Percentiles rank a stretch among this genome's conserved stretches.
phyloP scores from a whole-genome alignment of 2,329 filamentous ascomycete species.

The Pseudogymnoascus sp. region DNA sequence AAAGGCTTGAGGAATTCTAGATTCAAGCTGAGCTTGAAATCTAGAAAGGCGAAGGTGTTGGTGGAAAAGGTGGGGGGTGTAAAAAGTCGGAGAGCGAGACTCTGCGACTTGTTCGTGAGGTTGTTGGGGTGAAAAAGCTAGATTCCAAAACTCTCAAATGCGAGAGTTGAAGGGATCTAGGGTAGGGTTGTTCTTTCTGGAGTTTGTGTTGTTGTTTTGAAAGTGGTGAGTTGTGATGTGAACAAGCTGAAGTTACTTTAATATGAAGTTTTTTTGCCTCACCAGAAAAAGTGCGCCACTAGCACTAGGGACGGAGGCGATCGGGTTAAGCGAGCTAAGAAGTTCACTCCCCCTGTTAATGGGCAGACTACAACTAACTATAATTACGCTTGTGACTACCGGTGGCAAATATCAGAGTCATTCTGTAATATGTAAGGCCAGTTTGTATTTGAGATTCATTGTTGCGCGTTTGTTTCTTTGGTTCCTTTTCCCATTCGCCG shows the following conservation, averaged over 20 bases:
- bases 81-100: constrained; percentile 25
- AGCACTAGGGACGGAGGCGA: constrained; percentile 7
- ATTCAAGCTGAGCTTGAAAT: constrained; percentile 74
- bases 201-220: constrained; percentile 4
- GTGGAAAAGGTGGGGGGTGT: constrained; percentile 20
- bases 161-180: constrained; percentile 29
- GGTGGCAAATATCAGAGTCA: not conserved
- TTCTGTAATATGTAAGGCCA: not conserved
- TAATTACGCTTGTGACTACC: not conserved
- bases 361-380: not conserved
- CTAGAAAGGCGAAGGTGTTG: constrained; percentile 39
- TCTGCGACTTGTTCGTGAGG: constrained; percentile 22
- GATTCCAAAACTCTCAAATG: constrained; percentile 40
- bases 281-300: constrained; percentile 7
- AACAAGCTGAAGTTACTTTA: constrained; percentile 5
- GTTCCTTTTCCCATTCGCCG: not conserved
- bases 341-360: not conserved
- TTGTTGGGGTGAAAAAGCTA: constrained; percentile 33
- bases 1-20: constrained; percentile 43
- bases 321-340: constrained; percentile 11
- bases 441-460: not conserved
- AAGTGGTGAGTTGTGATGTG: constrained; percentile 1
- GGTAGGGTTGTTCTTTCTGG: not conserved
- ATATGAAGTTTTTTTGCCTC: constrained; percentile 8
- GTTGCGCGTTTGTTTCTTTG: not conserved